A percentile compares a stretch with the other conserved stretches of the same genome.
These are phyloP conservation scores for Bipolaris oryzae DNA, from an alignment of 2,329 filamentous ascomycete genomes.

Conservation along the genomic window DNA sequence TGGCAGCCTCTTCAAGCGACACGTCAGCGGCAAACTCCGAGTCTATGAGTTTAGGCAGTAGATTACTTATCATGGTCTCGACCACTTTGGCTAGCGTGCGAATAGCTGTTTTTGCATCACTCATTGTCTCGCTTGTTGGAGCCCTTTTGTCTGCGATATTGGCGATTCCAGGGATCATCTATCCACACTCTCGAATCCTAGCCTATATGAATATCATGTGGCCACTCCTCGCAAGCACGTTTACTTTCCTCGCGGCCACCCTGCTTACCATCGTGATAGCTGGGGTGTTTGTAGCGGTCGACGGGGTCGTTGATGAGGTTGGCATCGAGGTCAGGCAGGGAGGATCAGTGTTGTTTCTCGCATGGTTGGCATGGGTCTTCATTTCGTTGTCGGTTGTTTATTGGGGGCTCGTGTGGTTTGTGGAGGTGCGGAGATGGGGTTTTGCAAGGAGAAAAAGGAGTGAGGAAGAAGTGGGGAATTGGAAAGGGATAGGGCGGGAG, in stretches of 20 bases:
- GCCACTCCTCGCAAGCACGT: constrained; percentile 13
- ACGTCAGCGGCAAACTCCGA: neutral
- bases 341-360: constrained; percentile 19
- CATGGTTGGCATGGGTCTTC: constrained; percentile 28
- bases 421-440: constrained; percentile 28
- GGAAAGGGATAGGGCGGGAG: constrained; percentile 26
- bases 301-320: constrained; percentile 15
- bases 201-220: constrained; percentile 28
- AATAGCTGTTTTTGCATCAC: constrained; percentile 23
- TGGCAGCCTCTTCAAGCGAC: neutral
- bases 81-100: constrained; percentile 6
- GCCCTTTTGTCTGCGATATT: constrained; percentile 18
- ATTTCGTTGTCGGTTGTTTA: constrained; percentile 18
- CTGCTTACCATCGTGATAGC: constrained; percentile 20
- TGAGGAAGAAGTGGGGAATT: constrained; percentile 30
- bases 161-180: constrained; percentile 26
- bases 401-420: constrained; percentile 36
- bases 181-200: constrained; percentile 28
- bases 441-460: constrained; percentile 23
- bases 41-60: neutral
- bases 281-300: constrained; percentile 8
- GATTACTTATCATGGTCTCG: neutral
- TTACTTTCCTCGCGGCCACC: constrained; percentile 21
- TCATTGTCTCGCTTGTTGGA: constrained; percentile 25
- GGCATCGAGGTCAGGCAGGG: constrained; percentile 18